A percentile compares a stretch with the other conserved stretches of the same genome.
Conservation (phyloP, 352 stramenopile species). For the Phytophthora hibernalis region DNA sequence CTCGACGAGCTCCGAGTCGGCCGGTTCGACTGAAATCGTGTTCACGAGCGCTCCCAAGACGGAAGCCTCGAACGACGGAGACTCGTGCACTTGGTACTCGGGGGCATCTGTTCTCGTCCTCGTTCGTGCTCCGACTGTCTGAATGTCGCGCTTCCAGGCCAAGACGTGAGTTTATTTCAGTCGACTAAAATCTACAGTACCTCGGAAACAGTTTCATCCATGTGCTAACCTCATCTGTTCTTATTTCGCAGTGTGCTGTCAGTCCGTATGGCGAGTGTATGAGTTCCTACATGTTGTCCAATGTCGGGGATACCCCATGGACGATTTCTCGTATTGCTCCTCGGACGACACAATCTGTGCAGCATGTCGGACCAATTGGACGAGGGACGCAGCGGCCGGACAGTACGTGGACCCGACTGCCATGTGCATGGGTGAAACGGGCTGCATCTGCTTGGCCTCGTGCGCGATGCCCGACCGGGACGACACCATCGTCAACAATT, state of each 20-base stretch:
- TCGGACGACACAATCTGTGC: slow-evolving; percentile 35
- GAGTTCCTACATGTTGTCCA: slow-evolving; percentile 34
- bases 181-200: slow-evolving; percentile 4
- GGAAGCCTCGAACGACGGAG: slow-evolving; percentile 20
- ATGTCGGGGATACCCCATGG: slow-evolving; percentile 35
- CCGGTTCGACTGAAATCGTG: slow-evolving; percentile 8
- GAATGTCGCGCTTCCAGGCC: slow-evolving; percentile 37
- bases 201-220: too few species aligned
- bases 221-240: slow-evolving; percentile 2
- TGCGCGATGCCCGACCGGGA: slow-evolving; percentile 42
- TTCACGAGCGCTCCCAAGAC: slow-evolving; percentile 33
- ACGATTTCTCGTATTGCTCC: slow-evolving; percentile 50
- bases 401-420: slow-evolving; percentile 18
- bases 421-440: slow-evolving; percentile 40
- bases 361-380: slow-evolving; percentile 37
- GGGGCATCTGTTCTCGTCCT: slow-evolving; percentile 35
- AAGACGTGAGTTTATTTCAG: slow-evolving; percentile 29
- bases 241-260: slow-evolving; percentile 39
- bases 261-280: slow-evolving; percentile 42
- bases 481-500: slow-evolving; percentile 32
- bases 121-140: slow-evolving; percentile 48
- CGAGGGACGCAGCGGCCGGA: slow-evolving; percentile 13
- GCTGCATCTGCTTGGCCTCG: slow-evolving; percentile 53
- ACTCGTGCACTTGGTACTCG: slow-evolving; percentile 48
- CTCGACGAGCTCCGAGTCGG: slow-evolving; percentile 7